Conservation (phyloP, 495 filamentous ascomycete species). For the Aspergillus kassunensis region DNA sequence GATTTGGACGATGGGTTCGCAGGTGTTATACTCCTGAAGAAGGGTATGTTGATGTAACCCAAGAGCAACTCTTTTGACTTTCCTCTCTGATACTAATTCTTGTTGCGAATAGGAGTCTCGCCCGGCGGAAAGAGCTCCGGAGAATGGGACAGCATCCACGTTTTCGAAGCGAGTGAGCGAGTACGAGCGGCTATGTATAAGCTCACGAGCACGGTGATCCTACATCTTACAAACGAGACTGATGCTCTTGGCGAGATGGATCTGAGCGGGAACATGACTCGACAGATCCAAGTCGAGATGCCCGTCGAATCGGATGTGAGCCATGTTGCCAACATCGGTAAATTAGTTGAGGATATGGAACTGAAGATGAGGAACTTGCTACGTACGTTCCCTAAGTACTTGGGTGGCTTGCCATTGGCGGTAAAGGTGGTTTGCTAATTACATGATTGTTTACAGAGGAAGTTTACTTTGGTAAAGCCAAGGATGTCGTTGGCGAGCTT, state of each 20-base stretch:
- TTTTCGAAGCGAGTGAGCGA: conserved; percentile 92
- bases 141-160: conserved; percentile 97
- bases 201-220: conserved; percentile 93
- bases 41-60: conserved; percentile 49
- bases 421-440: conserved; percentile 19
- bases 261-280: conserved; percentile 94
- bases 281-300: conserved; percentile 88
- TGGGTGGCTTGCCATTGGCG: background rate
- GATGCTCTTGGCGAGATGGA: conserved; percentile 83
- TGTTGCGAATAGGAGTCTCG: conserved; percentile 47
- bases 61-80: background rate
- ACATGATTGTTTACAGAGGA: conserved; percentile 56
- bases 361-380: conserved; percentile 98
- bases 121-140: conserved; percentile 70
- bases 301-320: conserved; percentile 84
- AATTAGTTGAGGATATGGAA: conserved; percentile 98
- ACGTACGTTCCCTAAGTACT: conserved; percentile 43
- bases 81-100: background rate
- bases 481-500: conserved; percentile 97
- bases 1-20: conserved; percentile 98
- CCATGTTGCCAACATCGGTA: conserved; percentile 93
- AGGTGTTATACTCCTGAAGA: conserved; percentile 91
- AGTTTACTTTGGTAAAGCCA: conserved; percentile 99
- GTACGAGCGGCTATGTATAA: conserved; percentile 93
- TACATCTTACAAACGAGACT: conserved; percentile 71